Evolutionary conservation across 768 basidiomycete species (phyloP).

Genomic region (Tephrocybe rancida): DNA sequence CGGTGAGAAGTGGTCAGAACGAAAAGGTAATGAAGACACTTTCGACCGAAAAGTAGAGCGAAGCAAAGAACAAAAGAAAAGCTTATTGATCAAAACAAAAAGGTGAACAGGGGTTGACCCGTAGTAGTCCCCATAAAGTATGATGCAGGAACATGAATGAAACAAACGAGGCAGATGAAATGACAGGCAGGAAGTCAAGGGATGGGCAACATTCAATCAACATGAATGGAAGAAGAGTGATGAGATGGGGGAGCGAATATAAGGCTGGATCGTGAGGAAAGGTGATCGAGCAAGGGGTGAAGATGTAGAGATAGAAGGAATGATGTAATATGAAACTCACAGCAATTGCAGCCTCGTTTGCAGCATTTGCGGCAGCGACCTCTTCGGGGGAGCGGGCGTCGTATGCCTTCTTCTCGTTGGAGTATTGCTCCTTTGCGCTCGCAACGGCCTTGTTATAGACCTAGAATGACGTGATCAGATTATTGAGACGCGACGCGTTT

Average conservation of each 20-base stretch:
- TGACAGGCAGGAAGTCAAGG: not conserved
- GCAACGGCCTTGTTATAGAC: conserved; percentile 55
- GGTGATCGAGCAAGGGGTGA: not conserved
- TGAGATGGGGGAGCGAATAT: not conserved
- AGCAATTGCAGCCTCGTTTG: conserved; percentile 40
- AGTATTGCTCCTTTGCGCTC: conserved; percentile 65
- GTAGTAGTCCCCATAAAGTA: no score
- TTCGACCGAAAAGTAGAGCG: no score
- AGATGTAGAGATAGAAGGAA: not conserved
- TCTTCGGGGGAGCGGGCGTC: conserved; percentile 56
- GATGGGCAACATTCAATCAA: not conserved
- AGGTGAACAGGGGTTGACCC: no score
- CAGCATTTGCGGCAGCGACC: conserved; percentile 46
- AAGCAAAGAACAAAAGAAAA: no score
- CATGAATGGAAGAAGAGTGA: conserved; percentile 1
- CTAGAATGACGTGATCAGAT: conserved; percentile 33
- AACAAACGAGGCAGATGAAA: not conserved
- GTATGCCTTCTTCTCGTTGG: conserved; percentile 65
- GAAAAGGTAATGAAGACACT: no score
- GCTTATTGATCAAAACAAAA: no score
- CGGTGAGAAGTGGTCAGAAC: no score
- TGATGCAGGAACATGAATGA: no score
- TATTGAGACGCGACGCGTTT: not conserved
- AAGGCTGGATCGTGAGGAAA: not conserved
- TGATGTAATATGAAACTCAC: conserved; percentile 23